A percentile compares a stretch with the other conserved stretches of the same genome.
phyloP scores from a whole-genome alignment of 2,329 filamentous ascomycete genomes.

The Colletotrichum lupini region DNA sequence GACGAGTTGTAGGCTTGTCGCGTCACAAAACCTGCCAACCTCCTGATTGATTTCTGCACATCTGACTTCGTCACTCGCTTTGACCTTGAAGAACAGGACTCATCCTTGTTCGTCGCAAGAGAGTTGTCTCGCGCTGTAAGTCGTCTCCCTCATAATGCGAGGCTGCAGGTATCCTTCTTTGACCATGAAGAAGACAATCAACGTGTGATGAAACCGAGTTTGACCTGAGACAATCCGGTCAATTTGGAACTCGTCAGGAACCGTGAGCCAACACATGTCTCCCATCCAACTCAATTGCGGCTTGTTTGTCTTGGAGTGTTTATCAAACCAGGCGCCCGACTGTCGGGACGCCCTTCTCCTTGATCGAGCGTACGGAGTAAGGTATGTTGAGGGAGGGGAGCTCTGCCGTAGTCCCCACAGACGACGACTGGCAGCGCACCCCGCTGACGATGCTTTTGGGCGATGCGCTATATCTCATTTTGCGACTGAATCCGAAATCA shows the following conservation, averaged over 20 bases:
- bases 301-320: slow-evolving; percentile 11
- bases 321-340: slow-evolving; percentile 27
- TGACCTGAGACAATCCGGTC: slow-evolving; percentile 17
- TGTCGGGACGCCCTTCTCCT: slow-evolving; percentile 28
- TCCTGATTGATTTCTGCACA: neutral
- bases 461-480: neutral
- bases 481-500: neutral
- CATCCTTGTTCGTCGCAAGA: slow-evolving; percentile 3
- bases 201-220: slow-evolving; percentile 12
- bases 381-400: neutral
- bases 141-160: neutral
- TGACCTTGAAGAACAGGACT: neutral
- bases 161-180: neutral
- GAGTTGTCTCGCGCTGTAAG: neutral
- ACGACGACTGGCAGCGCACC: neutral
- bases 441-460: neutral
- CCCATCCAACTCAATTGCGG: slow-evolving; percentile 14
- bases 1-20: neutral
- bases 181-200: slow-evolving; percentile 17
- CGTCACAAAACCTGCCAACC: neutral
- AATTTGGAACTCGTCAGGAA: slow-evolving; percentile 17
- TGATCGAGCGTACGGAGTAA: neutral
- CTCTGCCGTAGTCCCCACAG: slow-evolving; percentile 18
- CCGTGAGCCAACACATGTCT: slow-evolving; percentile 27
- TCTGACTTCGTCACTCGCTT: slow-evolving; percentile 11